Evolutionary conservation across 768 basidiomycete species (phyloP), one percentile per base, ranked within the genome.

Genomic region (Tulasnella calospora): DNA sequence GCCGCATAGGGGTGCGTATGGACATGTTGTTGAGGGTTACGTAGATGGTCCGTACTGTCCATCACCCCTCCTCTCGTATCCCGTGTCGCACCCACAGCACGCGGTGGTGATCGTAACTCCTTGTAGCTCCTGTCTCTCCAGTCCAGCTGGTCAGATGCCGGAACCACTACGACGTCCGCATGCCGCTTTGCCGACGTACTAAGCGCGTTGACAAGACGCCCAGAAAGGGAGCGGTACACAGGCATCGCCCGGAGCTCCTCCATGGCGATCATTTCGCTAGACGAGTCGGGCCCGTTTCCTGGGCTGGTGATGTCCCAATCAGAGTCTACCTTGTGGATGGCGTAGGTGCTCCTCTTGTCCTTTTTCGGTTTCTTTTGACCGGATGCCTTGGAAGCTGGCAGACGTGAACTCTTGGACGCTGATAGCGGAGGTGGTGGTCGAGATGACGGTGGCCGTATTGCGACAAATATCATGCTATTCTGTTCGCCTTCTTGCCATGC

Each of bases 11-110:
- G 61, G 33, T 67, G 61, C 61, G 13, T 19, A 35, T 30, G 61
- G 30, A 33, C 15, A 67, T 67, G 30, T 30, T 33, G 61, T 67
- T 35, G 61, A 35, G 61, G 61, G 30, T 67, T 67, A 67, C 61
- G 61, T 67, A 67, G 30, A 67, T 67, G 61, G 33, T 67, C 61
- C 61, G 61, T 67, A 35, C 61, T 67, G 61, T 35, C 61, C 61
- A 67, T 13, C 61, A 1, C 61, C 61, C 9, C 61, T 33, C 30
- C 33, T 30, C 61, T 35, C 33, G 61, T 6, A 33, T 35, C 27
- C 61, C 51, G 51, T 51, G 61, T 67, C 61, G 30, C 33, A 30
- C 10, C 12, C 61, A 12, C 51, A 51, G 51, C 51, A 51, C 51
- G 61, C 33, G 61, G 61, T 33, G 61, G 61, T 35, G 61, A 27